Percentiles rank a stretch among this genome's conserved stretches.
These are phyloP conservation scores for Yarrowia porcina DNA, from an alignment of 805 yeast species.

Conservation along the genomic window DNA sequence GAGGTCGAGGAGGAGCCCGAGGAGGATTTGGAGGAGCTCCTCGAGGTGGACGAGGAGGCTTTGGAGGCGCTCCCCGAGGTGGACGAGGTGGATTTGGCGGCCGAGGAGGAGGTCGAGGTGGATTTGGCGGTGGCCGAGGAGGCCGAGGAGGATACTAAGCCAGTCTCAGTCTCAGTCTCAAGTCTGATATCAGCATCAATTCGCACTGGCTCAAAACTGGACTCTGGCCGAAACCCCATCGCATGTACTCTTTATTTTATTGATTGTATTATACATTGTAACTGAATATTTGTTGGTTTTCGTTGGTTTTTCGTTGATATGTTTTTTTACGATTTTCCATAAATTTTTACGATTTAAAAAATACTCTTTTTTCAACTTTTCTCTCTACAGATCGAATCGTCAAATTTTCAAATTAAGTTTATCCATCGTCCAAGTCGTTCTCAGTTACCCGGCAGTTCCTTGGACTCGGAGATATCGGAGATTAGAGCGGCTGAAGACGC, in stretches of 20 bases:
- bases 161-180: too few relatives aligned
- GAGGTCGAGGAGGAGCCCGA: constrained; percentile 28
- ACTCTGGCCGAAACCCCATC: background rate
- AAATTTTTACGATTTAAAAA: too few relatives aligned
- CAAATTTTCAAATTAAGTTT: constrained; percentile 15
- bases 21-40: constrained; percentile 34
- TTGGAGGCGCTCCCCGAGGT: constrained; percentile 30
- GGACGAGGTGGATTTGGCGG: constrained; percentile 24
- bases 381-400: background rate
- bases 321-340: too few relatives aligned
- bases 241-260: constrained; percentile 26
- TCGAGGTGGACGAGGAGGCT: constrained; percentile 36
- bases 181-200: background rate
- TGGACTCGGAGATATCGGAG: constrained; percentile 18
- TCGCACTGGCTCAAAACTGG: background rate
- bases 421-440: background rate
- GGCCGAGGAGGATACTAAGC: constrained; percentile 24
- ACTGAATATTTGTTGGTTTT: background rate
- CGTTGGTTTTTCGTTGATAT: too few relatives aligned
- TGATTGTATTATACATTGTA: constrained; percentile 17
- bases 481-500: background rate
- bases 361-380: too few relatives aligned
- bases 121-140: constrained; percentile 15
- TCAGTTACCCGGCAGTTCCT: constrained; percentile 20
- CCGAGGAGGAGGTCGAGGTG: constrained; percentile 23